These are phyloP conservation scores for Bryoglossum gracile DNA, from an alignment of 495 filamentous ascomycete genomes.

Conservation along the genomic window DNA sequence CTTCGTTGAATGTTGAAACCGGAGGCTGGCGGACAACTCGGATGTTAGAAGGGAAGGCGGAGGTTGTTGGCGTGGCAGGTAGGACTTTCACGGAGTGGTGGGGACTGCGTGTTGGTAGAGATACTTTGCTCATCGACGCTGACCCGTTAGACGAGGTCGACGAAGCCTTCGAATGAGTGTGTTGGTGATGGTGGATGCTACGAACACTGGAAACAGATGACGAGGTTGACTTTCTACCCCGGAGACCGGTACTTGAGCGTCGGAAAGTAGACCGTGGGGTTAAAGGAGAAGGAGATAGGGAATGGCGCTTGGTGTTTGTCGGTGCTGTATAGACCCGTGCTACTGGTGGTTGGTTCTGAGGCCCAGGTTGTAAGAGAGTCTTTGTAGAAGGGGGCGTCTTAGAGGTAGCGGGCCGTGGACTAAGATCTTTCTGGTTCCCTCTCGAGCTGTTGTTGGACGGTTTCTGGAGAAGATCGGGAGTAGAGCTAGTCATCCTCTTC, in stretches of 20 bases:
- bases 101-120: slow-evolving; percentile 59
- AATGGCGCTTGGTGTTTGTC: slow-evolving; percentile 60
- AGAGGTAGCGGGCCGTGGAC: slow-evolving; percentile 46
- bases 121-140: slow-evolving; percentile 58
- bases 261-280: slow-evolving; percentile 62
- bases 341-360: slow-evolving; percentile 40
- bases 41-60: slow-evolving; percentile 78
- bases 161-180: slow-evolving; percentile 87
- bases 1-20: slow-evolving; percentile 47
- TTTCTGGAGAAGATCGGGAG: slow-evolving; percentile 42
- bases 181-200: slow-evolving; percentile 88
- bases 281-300: slow-evolving; percentile 80
- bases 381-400: slow-evolving; percentile 35
- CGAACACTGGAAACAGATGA: slow-evolving; percentile 91
- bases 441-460: slow-evolving; percentile 24
- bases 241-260: slow-evolving; percentile 58
- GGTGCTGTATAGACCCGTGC: slow-evolving; percentile 43
- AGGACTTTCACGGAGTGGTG: slow-evolving; percentile 90
- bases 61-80: slow-evolving; percentile 77
- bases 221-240: slow-evolving; percentile 92
- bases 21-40: slow-evolving; percentile 63
- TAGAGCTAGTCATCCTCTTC: slow-evolving; percentile 47
- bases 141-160: slow-evolving; percentile 83
- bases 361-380: slow-evolving; percentile 28
- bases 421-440: slow-evolving; percentile 38